Evolutionary conservation across 257 asterid species (phyloP), one percentile per base, ranked within the genome.

Genomic region (Rubia yunnanensis): DNA sequence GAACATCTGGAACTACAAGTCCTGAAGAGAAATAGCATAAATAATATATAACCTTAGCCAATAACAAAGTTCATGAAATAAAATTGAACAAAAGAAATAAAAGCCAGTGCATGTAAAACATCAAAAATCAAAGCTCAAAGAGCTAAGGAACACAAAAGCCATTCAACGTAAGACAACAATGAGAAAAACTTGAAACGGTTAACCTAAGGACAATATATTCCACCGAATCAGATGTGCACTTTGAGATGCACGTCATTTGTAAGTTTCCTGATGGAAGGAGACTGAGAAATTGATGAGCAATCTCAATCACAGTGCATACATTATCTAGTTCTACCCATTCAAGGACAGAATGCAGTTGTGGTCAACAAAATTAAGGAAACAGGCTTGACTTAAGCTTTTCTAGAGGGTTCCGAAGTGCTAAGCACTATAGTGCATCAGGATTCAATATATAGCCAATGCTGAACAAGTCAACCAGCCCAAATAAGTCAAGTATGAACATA

Each of bases 1-100:
- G 97, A 53, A 88, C 89, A 60, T 91, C 97, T 6, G 96, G 97
- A 70, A 91, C 97, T 60, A 91, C 88, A 56, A 91, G 91, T 65
- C 97, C 97, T 88, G 83, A 69, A 85, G 72, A 53, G 64, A 64
- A 8, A 36, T 26, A 9, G 23, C 7, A 41, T 23, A 53, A 15
- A 44, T 44, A 36, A 36, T 36, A 36, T 10, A 36, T 36, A 36
- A 64, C 11, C 28, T 10, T 20, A 67, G 26, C 64, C 28, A 15
- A 31, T 10, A 26, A 46, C 57, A 48, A 22, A 39, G 17, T 64
- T 18, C 31, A 1, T 27, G 49, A 24, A 32, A 54, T 63, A 6
- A 20, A 20, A 22, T 44, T 18, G 68, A 26, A 26, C 27, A 58
- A 30, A 20, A 28, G 30, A 58, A 41, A 10, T 6, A 55, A 10